A percentile compares a stretch with the other conserved stretches of the same genome.
Evolutionary conservation across 164 flowering plant species (phyloP).

Genomic region (Nelumbo lutea): DNA sequence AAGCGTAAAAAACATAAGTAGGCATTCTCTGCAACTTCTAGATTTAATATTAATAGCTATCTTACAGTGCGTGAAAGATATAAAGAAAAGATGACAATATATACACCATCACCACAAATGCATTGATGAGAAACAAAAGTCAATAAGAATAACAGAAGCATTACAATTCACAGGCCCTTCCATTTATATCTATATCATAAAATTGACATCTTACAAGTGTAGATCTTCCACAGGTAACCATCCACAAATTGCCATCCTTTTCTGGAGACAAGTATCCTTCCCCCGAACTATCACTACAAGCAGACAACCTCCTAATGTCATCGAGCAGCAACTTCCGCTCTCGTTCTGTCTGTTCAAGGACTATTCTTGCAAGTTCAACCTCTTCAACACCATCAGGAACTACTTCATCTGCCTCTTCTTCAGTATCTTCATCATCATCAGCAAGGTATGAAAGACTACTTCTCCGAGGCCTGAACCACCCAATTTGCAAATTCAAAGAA

Average conservation of each 20-base stretch:
- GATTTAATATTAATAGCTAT: background rate
- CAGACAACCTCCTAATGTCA: conserved; percentile 71
- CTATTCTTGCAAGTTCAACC: conserved; percentile 86
- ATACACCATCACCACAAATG: background rate
- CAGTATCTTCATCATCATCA: conserved; percentile 93
- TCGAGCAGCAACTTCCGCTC: conserved; percentile 62
- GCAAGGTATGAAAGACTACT: conserved; percentile 74
- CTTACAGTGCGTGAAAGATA: background rate
- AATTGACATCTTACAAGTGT: conserved; percentile 56
- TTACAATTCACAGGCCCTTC: background rate
- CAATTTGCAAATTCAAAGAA: background rate
- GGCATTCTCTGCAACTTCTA: background rate
- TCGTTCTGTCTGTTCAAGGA: conserved; percentile 78
- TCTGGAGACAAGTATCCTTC: conserved; percentile 32
- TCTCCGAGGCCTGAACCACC: conserved; percentile 71
- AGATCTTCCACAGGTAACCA: conserved; percentile 60
- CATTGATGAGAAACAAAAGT: background rate
- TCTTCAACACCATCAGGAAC: conserved; percentile 99
- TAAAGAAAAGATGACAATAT: background rate
- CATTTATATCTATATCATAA: background rate
- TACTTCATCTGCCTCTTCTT: conserved; percentile 98
- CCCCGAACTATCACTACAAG: conserved; percentile 34
- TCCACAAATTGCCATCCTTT: conserved; percentile 67
- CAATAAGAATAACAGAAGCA: background rate
- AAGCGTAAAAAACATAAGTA: background rate